A percentile compares a stretch with the other conserved stretches of the same genome.
These are phyloP conservation scores for Plantago major DNA, from an alignment of 257 asterid genomes.

Conservation along the genomic window DNA sequence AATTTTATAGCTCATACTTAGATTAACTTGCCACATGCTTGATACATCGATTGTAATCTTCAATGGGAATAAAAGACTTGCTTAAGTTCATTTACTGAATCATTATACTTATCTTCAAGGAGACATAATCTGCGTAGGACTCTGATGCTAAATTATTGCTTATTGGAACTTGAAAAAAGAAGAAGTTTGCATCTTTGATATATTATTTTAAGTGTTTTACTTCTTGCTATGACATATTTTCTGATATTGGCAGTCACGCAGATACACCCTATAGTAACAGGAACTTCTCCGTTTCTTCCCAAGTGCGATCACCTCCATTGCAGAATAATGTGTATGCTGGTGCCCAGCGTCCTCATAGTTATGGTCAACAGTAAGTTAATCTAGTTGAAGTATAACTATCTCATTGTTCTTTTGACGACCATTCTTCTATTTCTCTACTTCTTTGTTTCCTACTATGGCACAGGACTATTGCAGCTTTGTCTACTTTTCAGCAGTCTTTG, in stretches of 20 bases:
- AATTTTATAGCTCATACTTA: not conserved
- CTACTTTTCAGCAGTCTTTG: too few relatives aligned
- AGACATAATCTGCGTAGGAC: not conserved
- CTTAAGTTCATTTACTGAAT: too few relatives aligned
- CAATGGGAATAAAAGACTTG: too few relatives aligned
- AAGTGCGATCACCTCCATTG: slow-evolving; percentile 35
- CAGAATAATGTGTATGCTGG: slow-evolving; percentile 36
- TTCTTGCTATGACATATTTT: too few relatives aligned
- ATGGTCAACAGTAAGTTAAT: slow-evolving; percentile 48
- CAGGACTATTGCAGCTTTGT: too few relatives aligned
- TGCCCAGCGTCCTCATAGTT: slow-evolving; percentile 34
- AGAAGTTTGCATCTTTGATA: not conserved
- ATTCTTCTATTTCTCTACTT: not conserved
- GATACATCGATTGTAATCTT: too few relatives aligned
- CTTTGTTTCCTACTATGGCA: not conserved
- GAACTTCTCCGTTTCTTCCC: slow-evolving; percentile 32
- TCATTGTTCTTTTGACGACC: too few relatives aligned
- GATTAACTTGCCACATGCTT: not conserved
- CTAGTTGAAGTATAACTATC: not conserved
- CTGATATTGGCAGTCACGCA: slow-evolving; percentile 31
- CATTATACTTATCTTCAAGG: slow-evolving; percentile 5
- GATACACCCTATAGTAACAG: slow-evolving; percentile 31
- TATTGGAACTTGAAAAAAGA: slow-evolving; percentile 1
- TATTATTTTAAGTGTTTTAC: too few relatives aligned
- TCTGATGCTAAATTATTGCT: not conserved